Conservation (phyloP, 352 stramenopile species). For the Phytophthora pluvialis region DNA sequence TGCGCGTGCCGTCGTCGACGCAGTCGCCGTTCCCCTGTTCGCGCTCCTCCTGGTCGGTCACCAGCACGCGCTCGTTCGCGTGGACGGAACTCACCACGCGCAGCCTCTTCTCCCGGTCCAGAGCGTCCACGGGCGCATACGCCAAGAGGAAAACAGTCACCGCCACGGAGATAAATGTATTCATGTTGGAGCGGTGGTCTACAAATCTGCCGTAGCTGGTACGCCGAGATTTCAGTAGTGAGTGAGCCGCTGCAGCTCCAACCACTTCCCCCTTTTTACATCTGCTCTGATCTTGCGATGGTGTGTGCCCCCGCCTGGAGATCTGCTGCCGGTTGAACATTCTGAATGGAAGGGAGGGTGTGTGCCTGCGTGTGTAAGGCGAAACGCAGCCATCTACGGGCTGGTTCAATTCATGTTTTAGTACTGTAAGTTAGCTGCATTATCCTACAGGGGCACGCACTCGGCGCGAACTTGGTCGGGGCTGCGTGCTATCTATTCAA, state of each 20-base stretch:
- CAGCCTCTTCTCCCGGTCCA: constrained; percentile 35
- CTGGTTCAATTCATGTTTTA: constrained; percentile 29
- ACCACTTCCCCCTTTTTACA: constrained; percentile 1
- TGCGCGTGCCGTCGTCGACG: constrained; percentile 45
- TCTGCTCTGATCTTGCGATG: constrained; percentile 21
- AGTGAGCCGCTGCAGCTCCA: not conserved
- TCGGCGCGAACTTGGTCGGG: constrained; percentile 6
- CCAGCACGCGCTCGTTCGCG: constrained; percentile 38
- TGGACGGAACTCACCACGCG: constrained; percentile 39
- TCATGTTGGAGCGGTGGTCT: constrained; percentile 15
- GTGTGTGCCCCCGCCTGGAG: constrained; percentile 4
- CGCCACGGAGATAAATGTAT: constrained; percentile 6
- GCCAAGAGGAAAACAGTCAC: constrained; percentile 18
- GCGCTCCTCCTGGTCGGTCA: constrained; percentile 26
- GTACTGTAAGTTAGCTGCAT: constrained; percentile 1
- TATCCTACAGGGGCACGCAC: constrained; percentile 30
- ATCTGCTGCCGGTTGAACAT: constrained; percentile 20
- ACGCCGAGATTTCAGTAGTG: constrained; percentile 21
- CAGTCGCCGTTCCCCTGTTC: constrained; percentile 34
- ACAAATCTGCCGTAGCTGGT: constrained; percentile 1
- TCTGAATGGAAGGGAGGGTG: constrained; percentile 8
- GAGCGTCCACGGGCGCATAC: constrained; percentile 10
- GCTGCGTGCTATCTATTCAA: constrained; percentile 3
- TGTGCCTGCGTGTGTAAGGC: constrained; percentile 9
- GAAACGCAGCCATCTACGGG: constrained; percentile 7